Evolutionary conservation across 805 yeast genomes (phyloP).

Genomic region (Myxozyma mucilagina): DNA sequence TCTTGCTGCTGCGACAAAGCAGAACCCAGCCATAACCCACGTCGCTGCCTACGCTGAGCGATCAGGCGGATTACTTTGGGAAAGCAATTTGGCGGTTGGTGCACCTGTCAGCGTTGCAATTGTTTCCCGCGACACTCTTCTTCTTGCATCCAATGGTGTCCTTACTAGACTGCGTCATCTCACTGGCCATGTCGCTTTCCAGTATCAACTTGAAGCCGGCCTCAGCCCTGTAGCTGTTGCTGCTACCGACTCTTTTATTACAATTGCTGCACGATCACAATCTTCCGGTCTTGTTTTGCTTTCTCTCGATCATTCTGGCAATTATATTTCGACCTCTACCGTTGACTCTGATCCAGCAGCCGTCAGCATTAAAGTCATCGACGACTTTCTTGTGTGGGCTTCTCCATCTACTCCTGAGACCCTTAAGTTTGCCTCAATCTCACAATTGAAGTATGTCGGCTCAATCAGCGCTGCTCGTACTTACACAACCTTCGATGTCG

Average conservation of each 20-base stretch:
- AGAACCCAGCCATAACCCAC: slow-evolving; percentile 12
- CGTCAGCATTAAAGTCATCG: slow-evolving; percentile 2
- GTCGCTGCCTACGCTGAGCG: slow-evolving; percentile 13
- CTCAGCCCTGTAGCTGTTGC: slow-evolving; percentile 11
- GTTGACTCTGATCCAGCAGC: slow-evolving; percentile 20
- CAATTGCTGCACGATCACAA: slow-evolving; percentile 15
- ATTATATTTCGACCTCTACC: not conserved
- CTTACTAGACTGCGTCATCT: slow-evolving; percentile 5
- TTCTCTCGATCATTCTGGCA: slow-evolving; percentile 5
- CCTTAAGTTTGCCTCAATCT: slow-evolving; percentile 10
- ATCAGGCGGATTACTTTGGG: slow-evolving; percentile 27
- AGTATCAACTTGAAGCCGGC: slow-evolving; percentile 6
- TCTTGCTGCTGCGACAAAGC: slow-evolving; percentile 20
- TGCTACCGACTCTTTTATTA: not conserved
- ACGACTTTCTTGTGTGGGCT: slow-evolving; percentile 12
- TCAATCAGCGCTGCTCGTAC: slow-evolving; percentile 1
- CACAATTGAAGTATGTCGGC: not conserved
- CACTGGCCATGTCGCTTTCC: slow-evolving; percentile 14
- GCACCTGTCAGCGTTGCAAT: slow-evolving; percentile 17
- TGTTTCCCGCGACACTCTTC: slow-evolving; percentile 4
- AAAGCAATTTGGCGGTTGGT: slow-evolving; percentile 15
- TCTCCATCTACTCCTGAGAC: slow-evolving; percentile 4
- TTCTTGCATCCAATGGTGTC: slow-evolving; percentile 20
- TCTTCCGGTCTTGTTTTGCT: slow-evolving; percentile 13
- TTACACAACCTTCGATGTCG: slow-evolving; percentile 7